These are phyloP conservation scores for Candida nanaspora DNA, from an alignment of 805 yeast genomes.

Conservation along the genomic window DNA sequence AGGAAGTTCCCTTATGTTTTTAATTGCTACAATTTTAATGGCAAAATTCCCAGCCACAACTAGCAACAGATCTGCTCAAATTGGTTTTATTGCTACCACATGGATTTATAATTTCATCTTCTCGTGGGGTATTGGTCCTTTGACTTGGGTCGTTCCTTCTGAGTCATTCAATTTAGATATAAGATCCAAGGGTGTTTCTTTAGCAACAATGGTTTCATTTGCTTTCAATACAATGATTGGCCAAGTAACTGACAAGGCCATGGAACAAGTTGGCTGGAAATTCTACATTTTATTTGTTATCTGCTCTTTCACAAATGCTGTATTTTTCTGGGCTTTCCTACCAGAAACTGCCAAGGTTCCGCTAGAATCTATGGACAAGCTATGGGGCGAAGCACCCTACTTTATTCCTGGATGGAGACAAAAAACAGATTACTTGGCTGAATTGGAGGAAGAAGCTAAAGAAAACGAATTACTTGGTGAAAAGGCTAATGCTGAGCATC, in stretches of 20 bases:
- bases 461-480: background rate
- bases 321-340: conserved; percentile 25
- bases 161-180: conserved; percentile 52
- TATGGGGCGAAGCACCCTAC: conserved; percentile 6
- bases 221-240: conserved; percentile 30
- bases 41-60: conserved; percentile 16
- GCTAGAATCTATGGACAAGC: conserved; percentile 7
- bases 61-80: conserved; percentile 15
- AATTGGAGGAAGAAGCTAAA: conserved; percentile 6
- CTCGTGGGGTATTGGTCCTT: conserved; percentile 18
- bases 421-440: conserved; percentile 2
- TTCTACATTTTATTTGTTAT: conserved; percentile 19
- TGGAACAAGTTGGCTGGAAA: conserved; percentile 17
- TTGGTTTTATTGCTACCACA: conserved; percentile 21
- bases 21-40: conserved; percentile 16
- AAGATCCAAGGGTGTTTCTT: conserved; percentile 54
- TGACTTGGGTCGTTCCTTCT: conserved; percentile 46
- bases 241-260: conserved; percentile 23
- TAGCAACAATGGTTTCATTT: conserved; percentile 34
- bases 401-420: conserved; percentile 6
- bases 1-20: conserved; percentile 9
- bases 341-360: conserved; percentile 24
- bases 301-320: conserved; percentile 20
- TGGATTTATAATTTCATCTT: conserved; percentile 23
- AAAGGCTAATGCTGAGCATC: conserved; percentile 2